A percentile compares a stretch with the other conserved stretches of the same genome.
Conservation (phyloP, 805 yeast genomes). For the Saccharomyces jurei region DNA sequence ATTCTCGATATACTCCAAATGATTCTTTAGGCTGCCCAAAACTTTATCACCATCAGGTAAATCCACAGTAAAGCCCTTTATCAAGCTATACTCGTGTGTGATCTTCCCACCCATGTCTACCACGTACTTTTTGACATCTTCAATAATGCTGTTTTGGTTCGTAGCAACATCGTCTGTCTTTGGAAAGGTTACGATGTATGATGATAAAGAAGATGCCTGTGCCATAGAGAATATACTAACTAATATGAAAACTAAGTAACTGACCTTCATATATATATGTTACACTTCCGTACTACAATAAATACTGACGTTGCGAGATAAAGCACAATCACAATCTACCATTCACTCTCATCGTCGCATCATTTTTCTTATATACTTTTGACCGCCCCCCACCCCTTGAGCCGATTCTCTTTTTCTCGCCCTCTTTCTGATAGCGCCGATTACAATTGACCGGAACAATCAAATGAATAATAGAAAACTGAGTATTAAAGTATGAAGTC, state of each 20-base stretch:
- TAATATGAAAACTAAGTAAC: neutral
- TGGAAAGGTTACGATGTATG: conserved; percentile 17
- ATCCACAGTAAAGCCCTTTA: conserved; percentile 42
- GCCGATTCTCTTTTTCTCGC: neutral
- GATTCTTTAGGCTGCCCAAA: conserved; percentile 15
- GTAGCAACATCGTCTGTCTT: conserved; percentile 4
- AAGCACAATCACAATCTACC: neutral
- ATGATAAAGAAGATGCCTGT: conserved; percentile 1
- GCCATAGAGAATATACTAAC: neutral
- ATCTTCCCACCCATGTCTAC: conserved; percentile 37
- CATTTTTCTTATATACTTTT: neutral
- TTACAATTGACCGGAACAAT: neutral
- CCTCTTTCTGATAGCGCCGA: neutral
- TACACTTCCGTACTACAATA: neutral
- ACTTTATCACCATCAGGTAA: conserved; percentile 26
- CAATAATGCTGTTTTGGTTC: conserved; percentile 8
- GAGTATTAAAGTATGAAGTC: neutral
- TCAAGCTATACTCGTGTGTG: conserved; percentile 40
- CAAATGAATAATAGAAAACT: neutral
- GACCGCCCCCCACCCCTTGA: neutral
- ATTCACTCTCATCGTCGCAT: neutral
- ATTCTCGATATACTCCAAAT: conserved; percentile 12
- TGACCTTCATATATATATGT: neutral
- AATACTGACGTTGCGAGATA: neutral
- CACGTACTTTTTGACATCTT: conserved; percentile 30